Conservation (phyloP, 2,329 filamentous ascomycete species). For the Colletotrichum noveboracense region DNA sequence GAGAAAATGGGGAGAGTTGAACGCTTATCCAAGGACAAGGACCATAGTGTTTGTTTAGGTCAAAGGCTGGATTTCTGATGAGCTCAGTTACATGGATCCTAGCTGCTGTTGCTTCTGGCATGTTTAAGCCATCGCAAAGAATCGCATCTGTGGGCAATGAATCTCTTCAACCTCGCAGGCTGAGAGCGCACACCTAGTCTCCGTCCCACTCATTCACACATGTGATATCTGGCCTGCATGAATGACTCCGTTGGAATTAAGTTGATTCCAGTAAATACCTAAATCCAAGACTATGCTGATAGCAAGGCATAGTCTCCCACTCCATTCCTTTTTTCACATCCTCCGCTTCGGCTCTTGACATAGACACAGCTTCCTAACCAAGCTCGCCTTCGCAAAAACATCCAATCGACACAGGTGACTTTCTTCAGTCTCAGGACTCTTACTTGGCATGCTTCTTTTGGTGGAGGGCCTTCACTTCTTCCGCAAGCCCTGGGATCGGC, state of each 20-base stretch:
- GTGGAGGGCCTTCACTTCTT: constrained; percentile 35
- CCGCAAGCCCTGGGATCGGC: constrained; percentile 31
- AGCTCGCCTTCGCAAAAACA: background rate
- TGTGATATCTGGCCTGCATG: background rate
- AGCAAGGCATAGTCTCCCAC: background rate
- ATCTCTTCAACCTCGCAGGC: background rate
- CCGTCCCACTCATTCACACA: background rate
- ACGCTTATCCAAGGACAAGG: background rate
- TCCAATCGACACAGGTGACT: background rate
- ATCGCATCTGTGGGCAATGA: background rate
- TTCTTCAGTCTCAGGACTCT: background rate
- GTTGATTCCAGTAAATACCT: background rate
- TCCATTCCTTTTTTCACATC: background rate
- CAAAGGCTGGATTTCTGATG: background rate
- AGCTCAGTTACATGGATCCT: background rate
- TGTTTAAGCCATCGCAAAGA: background rate
- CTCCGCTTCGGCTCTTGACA: background rate
- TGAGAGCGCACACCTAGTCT: background rate
- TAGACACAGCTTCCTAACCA: background rate
- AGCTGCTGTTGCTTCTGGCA: background rate
- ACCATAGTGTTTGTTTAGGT: background rate
- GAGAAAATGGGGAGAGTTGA: background rate
- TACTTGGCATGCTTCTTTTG: background rate
- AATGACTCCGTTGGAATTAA: background rate
- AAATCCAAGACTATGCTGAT: background rate